Evolutionary conservation across 1,284 basidiomycete genomes (phyloP), one percentile per base, ranked within the genome.

Genomic region (Gymnopus androsaceus): DNA sequence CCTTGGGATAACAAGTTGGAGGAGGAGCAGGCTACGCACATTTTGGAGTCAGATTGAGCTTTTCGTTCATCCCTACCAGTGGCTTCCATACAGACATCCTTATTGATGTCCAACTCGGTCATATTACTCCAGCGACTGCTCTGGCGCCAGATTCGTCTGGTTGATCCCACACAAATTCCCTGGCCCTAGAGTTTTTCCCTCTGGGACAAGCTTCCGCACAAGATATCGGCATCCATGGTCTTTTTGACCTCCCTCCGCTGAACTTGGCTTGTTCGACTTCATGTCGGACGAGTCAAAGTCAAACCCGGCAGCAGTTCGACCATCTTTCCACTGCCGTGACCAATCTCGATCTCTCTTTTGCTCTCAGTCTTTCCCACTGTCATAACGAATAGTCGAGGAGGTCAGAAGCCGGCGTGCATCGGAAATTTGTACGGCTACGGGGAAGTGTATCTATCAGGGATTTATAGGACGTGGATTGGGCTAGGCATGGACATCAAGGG

Each of bases 11-110:
- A 41, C 11, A 34, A 44, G 17, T 44, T 44, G 17, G 42, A 42
- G 44, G 44, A 51, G n/a, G 57, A 63, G 59, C 45, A 48, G 55
- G 42, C 23, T 51, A 37, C 61, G 55, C 46, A 63, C 59, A 57
- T 23, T 27, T 46, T 45, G 41, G 46, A 21, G 21, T 38, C 25
- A 11, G 33, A 47, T 51, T 37, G 54, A 51, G 37, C 25, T 33
- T 37, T 42, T 23, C 27, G 31, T 51, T 31, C 28, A 37, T 25
- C 12, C 44, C 15, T 25, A 30, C 19, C 7, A 46, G 51, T 56
- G 54, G 41, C 25, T 31, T 28, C 19, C 49, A 38, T 21, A 53
- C 58, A 31, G 34, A 47, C 30, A 51, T 50, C 36, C 51, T 36
- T 38, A 15, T 42, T 25, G 40, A 44, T 56, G 58, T 47, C 31